A percentile compares a stretch with the other conserved stretches of the same genome.
Evolutionary conservation across 305 asterid genomes (phyloP).

Genomic region (Petunia hybrid): DNA sequence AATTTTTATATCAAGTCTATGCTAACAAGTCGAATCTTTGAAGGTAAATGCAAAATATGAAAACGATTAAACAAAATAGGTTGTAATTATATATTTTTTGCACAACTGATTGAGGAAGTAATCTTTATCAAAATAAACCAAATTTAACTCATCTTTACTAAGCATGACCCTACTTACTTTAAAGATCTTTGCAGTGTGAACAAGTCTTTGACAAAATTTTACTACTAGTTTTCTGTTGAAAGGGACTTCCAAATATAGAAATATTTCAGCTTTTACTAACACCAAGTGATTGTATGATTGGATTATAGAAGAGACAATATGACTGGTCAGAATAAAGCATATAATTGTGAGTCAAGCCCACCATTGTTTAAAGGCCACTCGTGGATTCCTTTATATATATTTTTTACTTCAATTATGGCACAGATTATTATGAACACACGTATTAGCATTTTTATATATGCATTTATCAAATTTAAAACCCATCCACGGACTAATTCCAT

Average conservation of each 20-base stretch:
- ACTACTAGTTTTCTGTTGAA: not conserved
- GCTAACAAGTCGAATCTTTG: no score
- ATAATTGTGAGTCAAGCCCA: not conserved
- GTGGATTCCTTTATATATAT: not conserved
- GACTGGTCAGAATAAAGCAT: not conserved
- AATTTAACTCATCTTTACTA: not conserved
- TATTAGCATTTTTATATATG: not conserved
- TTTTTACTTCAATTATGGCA: not conserved
- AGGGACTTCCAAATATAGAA: constrained; percentile 27
- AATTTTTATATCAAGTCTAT: not conserved
- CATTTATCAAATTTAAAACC: not conserved
- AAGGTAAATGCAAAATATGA: no score
- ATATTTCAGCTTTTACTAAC: not conserved
- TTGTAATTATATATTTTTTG: no score
- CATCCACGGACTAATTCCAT: not conserved
- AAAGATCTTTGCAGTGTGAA: not conserved
- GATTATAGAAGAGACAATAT: not conserved
- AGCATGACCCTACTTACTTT: not conserved
- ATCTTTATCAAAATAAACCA: not conserved
- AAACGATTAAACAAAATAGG: no score
- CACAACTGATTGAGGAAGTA: no score
- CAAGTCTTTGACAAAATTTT: not conserved
- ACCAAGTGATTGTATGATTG: not conserved
- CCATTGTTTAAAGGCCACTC: constrained; percentile 20
- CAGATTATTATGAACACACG: not conserved